Percentiles rank a stretch among this genome's conserved stretches.
These are phyloP conservation scores for Trichoderma orchidacearum DNA, from an alignment of 495 filamentous ascomycete genomes.

Conservation along the genomic window DNA sequence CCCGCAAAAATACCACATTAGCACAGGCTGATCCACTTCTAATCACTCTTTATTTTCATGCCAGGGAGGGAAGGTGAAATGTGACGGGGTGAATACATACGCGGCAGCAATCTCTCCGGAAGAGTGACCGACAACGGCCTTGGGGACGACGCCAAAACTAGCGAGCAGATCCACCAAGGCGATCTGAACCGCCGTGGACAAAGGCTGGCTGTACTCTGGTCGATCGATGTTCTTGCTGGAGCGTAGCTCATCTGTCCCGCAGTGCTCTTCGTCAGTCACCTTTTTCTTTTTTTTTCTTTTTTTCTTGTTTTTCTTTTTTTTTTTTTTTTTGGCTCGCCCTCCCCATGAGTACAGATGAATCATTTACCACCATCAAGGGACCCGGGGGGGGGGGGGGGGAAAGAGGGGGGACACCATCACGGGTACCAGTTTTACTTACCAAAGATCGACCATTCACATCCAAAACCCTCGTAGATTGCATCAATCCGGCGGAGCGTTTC, in stretches of 20 bases:
- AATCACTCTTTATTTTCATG: too few relatives aligned
- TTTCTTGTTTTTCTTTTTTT: too few relatives aligned
- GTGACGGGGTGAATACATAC: too few relatives aligned
- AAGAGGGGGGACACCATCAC: too few relatives aligned
- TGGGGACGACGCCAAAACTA: slow-evolving; percentile 29
- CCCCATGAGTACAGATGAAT: too few relatives aligned
- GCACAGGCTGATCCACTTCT: too few relatives aligned
- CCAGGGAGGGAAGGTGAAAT: too few relatives aligned
- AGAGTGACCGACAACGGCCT: slow-evolving; percentile 43
- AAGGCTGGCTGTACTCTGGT: slow-evolving; percentile 22
- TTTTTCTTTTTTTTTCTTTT: too few relatives aligned
- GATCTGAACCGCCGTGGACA: slow-evolving; percentile 35
- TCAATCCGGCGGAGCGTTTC: slow-evolving; percentile 11
- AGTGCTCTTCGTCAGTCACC: neutral
- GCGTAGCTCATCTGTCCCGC: slow-evolving; percentile 6
- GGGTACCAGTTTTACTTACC: slow-evolving; percentile 5
- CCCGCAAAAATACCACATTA: slow-evolving; percentile 4
- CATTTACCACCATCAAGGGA: too few relatives aligned
- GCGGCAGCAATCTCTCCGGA: slow-evolving; percentile 44
- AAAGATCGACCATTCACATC: slow-evolving; percentile 18
- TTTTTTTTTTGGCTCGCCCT: too few relatives aligned
- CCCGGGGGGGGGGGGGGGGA: too few relatives aligned
- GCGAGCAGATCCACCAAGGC: slow-evolving; percentile 35
- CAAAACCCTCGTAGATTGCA: slow-evolving; percentile 8
- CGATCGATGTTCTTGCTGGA: slow-evolving; percentile 18